These are phyloP conservation scores for Naegleria fowleri DNA, from an alignment of 208 protist species.

Conservation along the genomic window DNA sequence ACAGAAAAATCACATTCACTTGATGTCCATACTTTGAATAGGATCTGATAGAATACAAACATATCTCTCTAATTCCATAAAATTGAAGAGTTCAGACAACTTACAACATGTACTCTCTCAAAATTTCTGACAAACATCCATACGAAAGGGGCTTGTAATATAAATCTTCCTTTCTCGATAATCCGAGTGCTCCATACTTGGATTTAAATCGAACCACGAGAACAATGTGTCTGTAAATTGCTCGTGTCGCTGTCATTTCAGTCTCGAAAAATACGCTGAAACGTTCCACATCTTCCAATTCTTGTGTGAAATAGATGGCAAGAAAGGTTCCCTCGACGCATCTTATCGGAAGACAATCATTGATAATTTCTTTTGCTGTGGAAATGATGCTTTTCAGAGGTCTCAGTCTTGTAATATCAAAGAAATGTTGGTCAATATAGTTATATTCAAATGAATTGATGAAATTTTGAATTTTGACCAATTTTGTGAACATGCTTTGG, in stretches of 20 bases:
- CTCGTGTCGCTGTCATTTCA: neutral
- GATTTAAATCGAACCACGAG: neutral
- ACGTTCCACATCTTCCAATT: constrained; percentile 61
- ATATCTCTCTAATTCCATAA: too few species aligned
- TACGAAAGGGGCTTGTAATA: neutral
- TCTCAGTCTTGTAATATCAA: constrained; percentile 73
- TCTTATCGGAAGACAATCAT: constrained; percentile 73
- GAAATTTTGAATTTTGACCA: neutral
- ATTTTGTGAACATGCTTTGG: neutral
- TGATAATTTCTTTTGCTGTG: constrained; percentile 67
- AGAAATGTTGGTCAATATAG: constrained; percentile 76
- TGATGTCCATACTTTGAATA: neutral
- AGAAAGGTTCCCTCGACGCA: constrained; percentile 82
- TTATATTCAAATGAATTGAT: constrained; percentile 56
- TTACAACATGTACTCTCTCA: neutral
- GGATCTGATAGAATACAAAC: too few species aligned
- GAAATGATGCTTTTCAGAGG: constrained; percentile 68
- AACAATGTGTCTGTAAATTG: neutral
- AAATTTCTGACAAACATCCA: neutral
- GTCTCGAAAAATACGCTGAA: constrained; percentile 78
- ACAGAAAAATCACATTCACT: neutral
- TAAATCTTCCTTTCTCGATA: neutral
- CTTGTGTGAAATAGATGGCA: constrained; percentile 66
- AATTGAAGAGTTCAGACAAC: too few species aligned
- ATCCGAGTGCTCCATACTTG: neutral